Percentiles rank a stretch among this genome's conserved stretches.
Conservation (phyloP, 1,284 basidiomycete species). For the Rhodotorula sp. region DNA sequence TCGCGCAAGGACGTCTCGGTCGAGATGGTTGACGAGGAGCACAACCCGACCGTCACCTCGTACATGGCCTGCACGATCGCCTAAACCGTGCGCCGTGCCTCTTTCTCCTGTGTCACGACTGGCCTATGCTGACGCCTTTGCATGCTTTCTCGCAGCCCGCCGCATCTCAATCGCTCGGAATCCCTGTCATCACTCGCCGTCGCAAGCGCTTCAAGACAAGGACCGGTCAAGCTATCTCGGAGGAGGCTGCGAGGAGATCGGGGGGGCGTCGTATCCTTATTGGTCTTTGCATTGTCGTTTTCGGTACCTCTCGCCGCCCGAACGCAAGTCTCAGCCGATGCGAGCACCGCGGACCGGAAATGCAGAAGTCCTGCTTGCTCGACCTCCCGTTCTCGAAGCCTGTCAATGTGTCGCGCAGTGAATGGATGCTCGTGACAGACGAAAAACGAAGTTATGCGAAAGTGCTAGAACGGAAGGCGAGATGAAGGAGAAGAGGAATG, state of each 20-base stretch:
- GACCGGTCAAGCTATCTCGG: too few relatives aligned
- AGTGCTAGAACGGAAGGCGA: not conserved
- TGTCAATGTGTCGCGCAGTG: not conserved
- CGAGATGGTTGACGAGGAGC: slow-evolving; percentile 3
- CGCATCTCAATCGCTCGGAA: too few relatives aligned
- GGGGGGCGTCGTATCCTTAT: too few relatives aligned
- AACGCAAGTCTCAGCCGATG: slow-evolving; percentile 4
- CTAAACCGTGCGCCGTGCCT: not conserved
- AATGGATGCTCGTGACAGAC: not conserved
- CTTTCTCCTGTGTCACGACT: not conserved
- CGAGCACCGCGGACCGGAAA: not conserved
- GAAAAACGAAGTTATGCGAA: not conserved
- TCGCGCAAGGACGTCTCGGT: not conserved
- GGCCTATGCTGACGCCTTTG: too few relatives aligned
- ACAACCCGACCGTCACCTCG: not conserved
- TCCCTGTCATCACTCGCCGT: too few relatives aligned
- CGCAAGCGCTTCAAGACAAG: too few relatives aligned
- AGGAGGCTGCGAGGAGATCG: too few relatives aligned
- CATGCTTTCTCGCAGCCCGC: too few relatives aligned
- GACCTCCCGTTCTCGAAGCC: not conserved
- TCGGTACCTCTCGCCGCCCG: too few relatives aligned
- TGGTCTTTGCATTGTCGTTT: too few relatives aligned
- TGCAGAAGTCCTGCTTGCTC: too few relatives aligned
- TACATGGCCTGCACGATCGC: slow-evolving; percentile 12
- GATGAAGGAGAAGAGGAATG: not conserved